Evolutionary conservation across 306 rosid genomes (phyloP).

Genomic region (Carpinus viminea): DNA sequence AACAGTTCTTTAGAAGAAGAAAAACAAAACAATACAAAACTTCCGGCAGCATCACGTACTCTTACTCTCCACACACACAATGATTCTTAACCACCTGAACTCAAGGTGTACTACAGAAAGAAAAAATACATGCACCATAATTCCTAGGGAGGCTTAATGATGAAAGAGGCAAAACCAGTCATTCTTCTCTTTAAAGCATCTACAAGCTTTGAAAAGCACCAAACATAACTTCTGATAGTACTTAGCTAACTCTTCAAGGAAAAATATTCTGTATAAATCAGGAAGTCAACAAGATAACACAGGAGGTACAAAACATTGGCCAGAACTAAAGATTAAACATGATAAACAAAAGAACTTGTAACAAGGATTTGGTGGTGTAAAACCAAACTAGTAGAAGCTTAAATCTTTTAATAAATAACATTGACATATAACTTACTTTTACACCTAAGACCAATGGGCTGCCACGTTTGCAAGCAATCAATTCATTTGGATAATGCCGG

Average conservation of each 20-base stretch:
- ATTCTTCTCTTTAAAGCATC: neutral
- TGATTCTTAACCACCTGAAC: slow-evolving; percentile 10
- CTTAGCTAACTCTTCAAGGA: too few species aligned
- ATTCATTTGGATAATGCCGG: slow-evolving; percentile 85
- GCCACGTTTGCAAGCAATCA: slow-evolving; percentile 99
- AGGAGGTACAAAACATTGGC: too few species aligned
- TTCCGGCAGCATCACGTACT: too few species aligned
- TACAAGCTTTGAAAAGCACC: slow-evolving; percentile 16
- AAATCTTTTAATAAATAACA: neutral
- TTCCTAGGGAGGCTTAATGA: slow-evolving; percentile 10
- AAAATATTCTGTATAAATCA: too few species aligned
- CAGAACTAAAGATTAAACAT: neutral
- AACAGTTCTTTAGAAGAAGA: too few species aligned
- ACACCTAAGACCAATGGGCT: slow-evolving; percentile 95
- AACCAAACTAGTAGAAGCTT: neutral
- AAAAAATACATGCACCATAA: neutral
- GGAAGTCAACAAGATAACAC: too few species aligned
- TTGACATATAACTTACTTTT: slow-evolving; percentile 57
- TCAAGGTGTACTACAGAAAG: slow-evolving; percentile 14
- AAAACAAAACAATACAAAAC: too few species aligned
- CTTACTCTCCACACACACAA: too few species aligned
- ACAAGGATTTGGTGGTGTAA: neutral
- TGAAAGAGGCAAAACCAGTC: slow-evolving; percentile 13
- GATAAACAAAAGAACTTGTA: neutral
- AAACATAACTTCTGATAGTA: neutral